phyloP scores from a whole-genome alignment of 2,329 filamentous ascomycete genomes.

The Knoxdaviesia capensis region DNA sequence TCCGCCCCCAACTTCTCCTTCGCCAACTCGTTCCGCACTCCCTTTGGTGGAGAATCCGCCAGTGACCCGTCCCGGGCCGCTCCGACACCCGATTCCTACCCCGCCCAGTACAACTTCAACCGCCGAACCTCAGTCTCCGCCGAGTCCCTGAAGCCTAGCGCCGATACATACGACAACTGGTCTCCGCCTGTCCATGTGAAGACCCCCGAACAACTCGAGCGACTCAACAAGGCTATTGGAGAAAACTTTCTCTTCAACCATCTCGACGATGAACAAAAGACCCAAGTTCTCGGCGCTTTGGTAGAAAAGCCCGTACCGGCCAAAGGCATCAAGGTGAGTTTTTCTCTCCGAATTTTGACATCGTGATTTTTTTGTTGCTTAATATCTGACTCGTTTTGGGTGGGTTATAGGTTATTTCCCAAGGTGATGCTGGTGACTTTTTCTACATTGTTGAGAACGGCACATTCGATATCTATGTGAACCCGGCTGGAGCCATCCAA shows the following conservation, averaged over 20 bases:
- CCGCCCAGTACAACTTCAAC: conserved; percentile 81
- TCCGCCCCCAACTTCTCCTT: conserved; percentile 37
- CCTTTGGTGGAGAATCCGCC: conserved; percentile 31
- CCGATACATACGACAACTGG: conserved; percentile 75
- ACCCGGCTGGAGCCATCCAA: conserved; percentile 55
- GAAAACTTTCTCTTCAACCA: conserved; percentile 85
- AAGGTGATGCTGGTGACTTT: conserved; percentile 90
- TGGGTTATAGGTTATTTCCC: conserved; percentile 57
- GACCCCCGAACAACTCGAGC: conserved; percentile 56
- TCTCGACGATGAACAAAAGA: conserved; percentile 80
- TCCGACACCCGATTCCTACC: conserved; percentile 50
- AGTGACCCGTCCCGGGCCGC: conserved; percentile 23
- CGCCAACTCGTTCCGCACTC: conserved; percentile 23
- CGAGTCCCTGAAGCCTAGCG: conserved; percentile 80
- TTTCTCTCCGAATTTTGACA: neutral
- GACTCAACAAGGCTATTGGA: conserved; percentile 63
- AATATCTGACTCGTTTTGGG: neutral
- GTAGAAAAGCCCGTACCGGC: conserved; percentile 91
- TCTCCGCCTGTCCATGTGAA: conserved; percentile 72
- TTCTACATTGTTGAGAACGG: conserved; percentile 95
- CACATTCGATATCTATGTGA: conserved; percentile 79
- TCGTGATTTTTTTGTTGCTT: neutral
- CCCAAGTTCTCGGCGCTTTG: conserved; percentile 72
- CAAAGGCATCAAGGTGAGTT: conserved; percentile 51
- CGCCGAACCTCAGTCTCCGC: conserved; percentile 92